Base-by-base conservation (phyloP, 306 rosid species). In the Cucumis cinereus region DNA sequence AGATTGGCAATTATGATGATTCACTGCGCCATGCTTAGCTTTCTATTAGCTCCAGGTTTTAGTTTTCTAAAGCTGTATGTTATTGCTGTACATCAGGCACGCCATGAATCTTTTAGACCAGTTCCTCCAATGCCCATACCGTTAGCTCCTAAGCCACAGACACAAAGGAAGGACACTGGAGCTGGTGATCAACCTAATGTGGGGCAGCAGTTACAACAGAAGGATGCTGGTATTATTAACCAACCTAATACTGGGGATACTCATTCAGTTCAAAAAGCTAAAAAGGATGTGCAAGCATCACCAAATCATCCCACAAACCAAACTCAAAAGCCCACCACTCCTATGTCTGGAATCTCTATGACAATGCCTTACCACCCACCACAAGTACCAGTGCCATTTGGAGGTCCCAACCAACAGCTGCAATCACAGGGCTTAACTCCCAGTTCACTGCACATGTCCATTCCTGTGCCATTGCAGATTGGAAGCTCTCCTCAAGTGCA, bases 401-500 rank as follows among this genome's bases (percentile, higher is more conserved):
- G 92, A 74, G 92, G 89, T 75, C 91, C 89, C 69, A 95, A 75
- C 77, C 92, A 86, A 70, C 96, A 88, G 81, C 86, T 95, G 63
- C 98, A 88, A 66, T 87, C 96, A 55, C 98, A 92, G 85, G 90
- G 88, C 43, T 83, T 92, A 85, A 35, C 90, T 11, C 76, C 98
- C 4, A 40, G 84, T 75, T 73, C 99, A 68, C 88, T 92, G 86
- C 98, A 85, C 43, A n/a, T 90, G 79, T 35, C 86, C 36, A 24
- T 90, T 64, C 89, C 90, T 11, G 70, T 90, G 79, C 85, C 81
- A 58, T 64, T 92, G 78, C 82, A 83, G 10, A 84, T 92, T 24
- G 98, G 92, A 82, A 90, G 86, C 83, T 86, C 86, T 53, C 49
- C 92, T 79, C 99, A 83, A 86, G 90, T 88, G 76, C 98, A 87